Percentiles rank a stretch among this genome's conserved stretches.
These are phyloP conservation scores for Ceratocystiopsis minuta DNA, from an alignment of 2,329 filamentous ascomycete species.

Conservation along the genomic window DNA sequence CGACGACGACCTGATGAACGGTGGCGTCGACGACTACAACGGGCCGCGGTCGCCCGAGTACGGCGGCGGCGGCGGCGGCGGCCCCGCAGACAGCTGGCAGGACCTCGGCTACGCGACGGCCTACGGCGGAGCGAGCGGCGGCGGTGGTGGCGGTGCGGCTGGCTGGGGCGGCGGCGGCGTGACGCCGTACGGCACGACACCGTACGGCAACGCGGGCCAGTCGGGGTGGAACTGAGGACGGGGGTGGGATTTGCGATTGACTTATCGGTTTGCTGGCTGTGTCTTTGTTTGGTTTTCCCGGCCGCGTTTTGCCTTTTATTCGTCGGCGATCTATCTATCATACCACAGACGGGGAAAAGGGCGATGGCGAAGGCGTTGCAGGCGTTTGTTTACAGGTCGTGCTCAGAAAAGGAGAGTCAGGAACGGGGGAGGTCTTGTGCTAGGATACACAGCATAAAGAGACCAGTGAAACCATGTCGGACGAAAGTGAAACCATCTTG, in stretches of 20 bases:
- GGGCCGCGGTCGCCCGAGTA: conserved; percentile 50
- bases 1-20: neutral
- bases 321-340: no score
- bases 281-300: neutral
- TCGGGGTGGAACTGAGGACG: conserved; percentile 27
- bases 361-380: no score
- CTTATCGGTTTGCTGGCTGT: no score
- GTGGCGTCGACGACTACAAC: conserved; percentile 22
- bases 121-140: conserved; percentile 35
- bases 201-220: conserved; percentile 33
- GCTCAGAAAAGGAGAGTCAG: no score
- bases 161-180: conserved; percentile 43
- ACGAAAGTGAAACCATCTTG: neutral
- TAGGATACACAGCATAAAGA: neutral
- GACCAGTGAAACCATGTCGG: neutral
- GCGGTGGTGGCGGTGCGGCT: conserved; percentile 34
- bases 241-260: neutral
- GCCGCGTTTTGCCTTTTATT: no score
- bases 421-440: no score
- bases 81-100: conserved; percentile 37
- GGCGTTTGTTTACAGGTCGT: no score
- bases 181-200: conserved; percentile 26
- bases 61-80: conserved; percentile 24
- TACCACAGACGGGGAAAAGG: no score
- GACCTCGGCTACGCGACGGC: conserved; percentile 53